Conservation (phyloP, 2,329 filamentous ascomycete genomes). For the Thielaviopsis cerberus region DNA sequence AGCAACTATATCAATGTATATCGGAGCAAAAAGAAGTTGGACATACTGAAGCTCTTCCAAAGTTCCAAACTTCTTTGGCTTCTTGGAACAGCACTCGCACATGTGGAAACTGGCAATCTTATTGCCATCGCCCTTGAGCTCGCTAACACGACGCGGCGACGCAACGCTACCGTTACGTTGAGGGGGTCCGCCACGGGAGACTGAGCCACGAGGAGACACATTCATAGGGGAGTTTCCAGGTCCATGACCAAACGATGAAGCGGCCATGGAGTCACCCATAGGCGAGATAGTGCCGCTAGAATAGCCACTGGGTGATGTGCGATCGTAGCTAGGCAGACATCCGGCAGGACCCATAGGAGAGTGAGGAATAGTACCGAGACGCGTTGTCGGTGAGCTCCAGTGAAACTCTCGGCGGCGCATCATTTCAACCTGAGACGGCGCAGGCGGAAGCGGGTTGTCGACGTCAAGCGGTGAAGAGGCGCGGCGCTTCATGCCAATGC, state of each 20-base stretch:
- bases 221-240: constrained; percentile 22
- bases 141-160: constrained; percentile 33
- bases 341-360: constrained; percentile 26
- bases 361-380: constrained; percentile 28
- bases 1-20: constrained; percentile 12
- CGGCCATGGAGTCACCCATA: constrained; percentile 30
- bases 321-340: constrained; percentile 28
- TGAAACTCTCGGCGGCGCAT: constrained; percentile 30
- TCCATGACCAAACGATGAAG: constrained; percentile 23
- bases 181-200: constrained; percentile 24
- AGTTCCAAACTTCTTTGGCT: constrained; percentile 85
- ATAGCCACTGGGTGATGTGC: constrained; percentile 26
- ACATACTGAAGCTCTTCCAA: constrained; percentile 67
- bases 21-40: not conserved
- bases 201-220: constrained; percentile 30
- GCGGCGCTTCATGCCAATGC: constrained; percentile 34
- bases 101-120: constrained; percentile 40
- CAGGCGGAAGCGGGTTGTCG: constrained; percentile 24
- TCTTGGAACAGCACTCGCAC: constrained; percentile 93
- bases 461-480: constrained; percentile 36
- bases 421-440: constrained; percentile 24
- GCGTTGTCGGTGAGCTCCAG: constrained; percentile 34
- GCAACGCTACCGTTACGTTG: constrained; percentile 28
- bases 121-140: constrained; percentile 28
- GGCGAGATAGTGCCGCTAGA: constrained; percentile 34